These are phyloP conservation scores for Wickerhamomyces ciferrii DNA, from an alignment of 805 yeast genomes.

Conservation along the genomic window DNA sequence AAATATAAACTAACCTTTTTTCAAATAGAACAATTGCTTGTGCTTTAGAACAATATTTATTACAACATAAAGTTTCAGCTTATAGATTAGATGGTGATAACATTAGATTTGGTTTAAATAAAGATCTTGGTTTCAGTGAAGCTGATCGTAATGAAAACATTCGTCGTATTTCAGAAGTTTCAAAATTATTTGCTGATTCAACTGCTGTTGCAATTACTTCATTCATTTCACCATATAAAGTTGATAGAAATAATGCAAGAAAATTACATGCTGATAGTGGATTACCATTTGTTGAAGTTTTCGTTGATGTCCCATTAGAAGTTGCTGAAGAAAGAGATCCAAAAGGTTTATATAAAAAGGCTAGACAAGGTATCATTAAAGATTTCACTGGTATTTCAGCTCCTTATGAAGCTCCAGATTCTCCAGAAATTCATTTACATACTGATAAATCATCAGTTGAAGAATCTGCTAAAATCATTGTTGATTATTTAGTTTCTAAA, in stretches of 20 bases:
- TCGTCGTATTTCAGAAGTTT: constrained; percentile 90
- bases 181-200: constrained; percentile 92
- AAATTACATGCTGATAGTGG: constrained; percentile 70
- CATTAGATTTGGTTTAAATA: constrained; percentile 89
- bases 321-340: constrained; percentile 98
- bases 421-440: constrained; percentile 76
- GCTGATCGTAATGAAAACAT: constrained; percentile 92
- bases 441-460: constrained; percentile 71
- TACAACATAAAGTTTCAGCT: constrained; percentile 64
- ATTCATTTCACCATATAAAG: constrained; percentile 86
- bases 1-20: too few relatives aligned
- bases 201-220: constrained; percentile 84
- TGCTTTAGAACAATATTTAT: constrained; percentile 79
- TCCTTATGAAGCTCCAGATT: constrained; percentile 89
- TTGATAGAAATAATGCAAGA: constrained; percentile 83
- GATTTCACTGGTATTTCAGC: constrained; percentile 96
- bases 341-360: constrained; percentile 94
- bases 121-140: constrained; percentile 90
- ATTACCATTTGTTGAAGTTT: constrained; percentile 86
- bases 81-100: constrained; percentile 95
- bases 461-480: constrained; percentile 71
- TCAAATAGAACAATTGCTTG: constrained; percentile 90
- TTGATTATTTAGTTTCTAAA: constrained; percentile 56
- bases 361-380: constrained; percentile 89
- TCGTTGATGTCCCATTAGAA: constrained; percentile 87